Percentiles rank a stretch among this genome's conserved stretches.
These are phyloP conservation scores for Colletotrichum siamense DNA, from an alignment of 2,329 filamentous ascomycete genomes.

Conservation along the genomic window DNA sequence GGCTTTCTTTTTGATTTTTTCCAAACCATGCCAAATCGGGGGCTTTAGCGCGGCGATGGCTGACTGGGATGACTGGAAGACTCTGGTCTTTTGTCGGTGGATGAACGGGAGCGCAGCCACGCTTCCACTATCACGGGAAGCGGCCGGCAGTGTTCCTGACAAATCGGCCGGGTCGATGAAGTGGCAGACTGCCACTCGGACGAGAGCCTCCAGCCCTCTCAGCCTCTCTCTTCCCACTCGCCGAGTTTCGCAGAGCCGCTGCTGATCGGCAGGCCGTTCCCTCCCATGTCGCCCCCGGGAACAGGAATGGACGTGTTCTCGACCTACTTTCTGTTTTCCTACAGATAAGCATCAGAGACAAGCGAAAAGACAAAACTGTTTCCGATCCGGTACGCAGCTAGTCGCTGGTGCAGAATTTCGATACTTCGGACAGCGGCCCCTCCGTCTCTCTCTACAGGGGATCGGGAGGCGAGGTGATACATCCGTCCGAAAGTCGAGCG, in stretches of 20 bases:
- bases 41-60: background rate
- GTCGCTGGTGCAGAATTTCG: background rate
- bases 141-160: background rate
- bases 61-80: background rate
- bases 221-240: background rate
- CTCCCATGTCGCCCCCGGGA: background rate
- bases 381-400: background rate
- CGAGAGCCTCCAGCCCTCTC: background rate
- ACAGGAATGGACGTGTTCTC: conserved; percentile 2
- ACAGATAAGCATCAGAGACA: background rate
- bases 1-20: background rate
- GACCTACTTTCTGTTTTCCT: background rate
- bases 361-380: background rate
- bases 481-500: background rate
- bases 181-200: conserved; percentile 2
- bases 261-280: conserved; percentile 9
- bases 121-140: background rate
- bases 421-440: background rate
- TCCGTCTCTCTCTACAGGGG: background rate
- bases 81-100: background rate
- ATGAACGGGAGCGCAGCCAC: background rate
- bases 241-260: conserved; percentile 12
- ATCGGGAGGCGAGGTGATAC: conserved; percentile 19
- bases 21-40: conserved; percentile 9
- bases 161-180: background rate